Base-by-base conservation (phyloP, 164 flowering plant genomes). In the Sextonia rubra region DNA sequence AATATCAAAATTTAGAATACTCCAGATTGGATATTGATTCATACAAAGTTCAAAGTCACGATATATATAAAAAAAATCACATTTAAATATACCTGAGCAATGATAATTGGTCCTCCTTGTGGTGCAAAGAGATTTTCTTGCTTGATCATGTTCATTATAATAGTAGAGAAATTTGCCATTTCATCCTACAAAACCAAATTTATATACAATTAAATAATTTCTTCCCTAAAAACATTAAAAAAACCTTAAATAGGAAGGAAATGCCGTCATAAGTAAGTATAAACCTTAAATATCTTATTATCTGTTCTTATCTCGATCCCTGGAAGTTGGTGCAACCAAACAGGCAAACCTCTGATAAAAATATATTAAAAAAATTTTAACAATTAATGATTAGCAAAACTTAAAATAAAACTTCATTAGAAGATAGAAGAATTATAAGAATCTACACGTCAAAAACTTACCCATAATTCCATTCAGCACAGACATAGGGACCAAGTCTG, bases 311-410 rank as follows among this genome's bases (percentile, higher is more conserved):
- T 2, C 60, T 81, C 58, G n/a, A 83, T 25, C 0, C 85, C 86
- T 2, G 83, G 85, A 68, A 85, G 62, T 26, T 82, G 81, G 18
- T 85, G 88, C 58, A 87, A 27, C 90, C 90, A 87, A 17, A 83
- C 76, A 12, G 90, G 61, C 1, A 69, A 55, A 3, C 71, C 71
- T 23, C 71, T 52, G n/a, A 3, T 6, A 69, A 37, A 24, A 8
- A 44, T 7, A 67, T 22, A 3, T 37, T 0, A 26, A 22, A n/a
- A 4, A 56, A 4, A 2, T 52, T 6, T 60, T 37, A 61, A 37
- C 56, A 73, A 52, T 58, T 63, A 69, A 56, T 37, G 29, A 47
- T 26, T 60, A 69, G 56, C 30, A 32, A 30, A 30, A 58, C 55
- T 56, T 27, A 0, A 68, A 11, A 17, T 3, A 37, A 25, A 44